Base-by-base conservation (phyloP, 208 protist species). In the Leishmania turanica region DNA sequence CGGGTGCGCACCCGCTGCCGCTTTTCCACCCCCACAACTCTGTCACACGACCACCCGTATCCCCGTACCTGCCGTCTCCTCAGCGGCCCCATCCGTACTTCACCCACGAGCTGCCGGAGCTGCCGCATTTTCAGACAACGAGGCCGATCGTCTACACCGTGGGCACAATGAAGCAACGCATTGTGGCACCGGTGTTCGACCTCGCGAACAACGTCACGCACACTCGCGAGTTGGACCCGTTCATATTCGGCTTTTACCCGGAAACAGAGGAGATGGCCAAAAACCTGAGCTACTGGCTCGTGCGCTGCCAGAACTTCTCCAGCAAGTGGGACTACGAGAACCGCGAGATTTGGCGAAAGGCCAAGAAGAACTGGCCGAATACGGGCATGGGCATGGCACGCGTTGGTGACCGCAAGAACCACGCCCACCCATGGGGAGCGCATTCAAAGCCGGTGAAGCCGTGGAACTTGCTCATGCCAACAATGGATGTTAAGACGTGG, bases 381-480 rank as follows among this genome's bases (percentile, higher is more conserved):
- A 97, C 95, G n/a, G 95, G 95, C 42, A 95, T 96, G 88, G 95
- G 95, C 75, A 96, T 98, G 92, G 74, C 92, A 15, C 92, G 95
- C 49, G 93, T 95, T n/a, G 88, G 93, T 64, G 86, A 97, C 79
- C 86, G 95, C 68, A 97, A 97, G 75, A 95, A 96, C 83, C 89
- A 94, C 78, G 75, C 77, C 15, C 93, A 91, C 78, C 85, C 84
- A 58, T 98, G 95, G 95, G 95, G 95, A 62, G 95, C 84, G 31
- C 89, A 90, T 76, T 92, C 90, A 1, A 84, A 87, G 66, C 93
- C 95, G 42, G 88, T 88, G 64, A 98, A 98, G 87, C 95, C 95
- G 80, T 98, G 95, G 94, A 98, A 98, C 83, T 90, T 96, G 90
- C 81, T 93, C 37, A 98, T 98, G 95, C 95, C 95, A 45, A 95